Conservation (phyloP, 768 basidiomycete genomes). For the Amanita phalloides region DNA sequence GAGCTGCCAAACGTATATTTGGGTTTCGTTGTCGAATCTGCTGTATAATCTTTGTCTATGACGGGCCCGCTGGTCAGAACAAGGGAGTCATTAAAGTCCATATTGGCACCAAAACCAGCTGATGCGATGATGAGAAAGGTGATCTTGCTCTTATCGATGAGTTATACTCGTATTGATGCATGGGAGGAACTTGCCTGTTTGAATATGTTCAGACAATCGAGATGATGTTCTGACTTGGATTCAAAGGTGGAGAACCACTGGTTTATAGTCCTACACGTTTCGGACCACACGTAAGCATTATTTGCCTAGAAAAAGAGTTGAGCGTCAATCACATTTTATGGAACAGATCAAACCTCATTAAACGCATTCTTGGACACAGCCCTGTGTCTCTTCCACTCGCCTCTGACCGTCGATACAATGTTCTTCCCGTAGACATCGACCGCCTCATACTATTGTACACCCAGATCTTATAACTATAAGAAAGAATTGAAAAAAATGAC, state of each 20-base stretch:
- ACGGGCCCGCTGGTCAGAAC: constrained; percentile 23
- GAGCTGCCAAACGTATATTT: constrained; percentile 19
- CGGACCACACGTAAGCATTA: constrained; percentile 37
- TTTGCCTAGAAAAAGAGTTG: constrained; percentile 24
- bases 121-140: constrained; percentile 29
- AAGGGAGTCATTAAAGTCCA: constrained; percentile 5
- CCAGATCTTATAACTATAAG: background rate
- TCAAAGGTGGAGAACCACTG: constrained; percentile 34
- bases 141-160: background rate
- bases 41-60: constrained; percentile 12
- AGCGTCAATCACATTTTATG: constrained; percentile 5
- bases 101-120: constrained; percentile 26
- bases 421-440: constrained; percentile 37
- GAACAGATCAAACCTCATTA: constrained; percentile 26
- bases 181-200: background rate
- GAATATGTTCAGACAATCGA: background rate
- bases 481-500: constrained; percentile 2
- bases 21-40: constrained; percentile 19
- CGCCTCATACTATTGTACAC: constrained; percentile 21
- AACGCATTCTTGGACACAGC: constrained; percentile 36
- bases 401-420: constrained; percentile 28
- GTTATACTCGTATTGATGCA: background rate
- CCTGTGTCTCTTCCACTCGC: constrained; percentile 39
- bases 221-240: background rate
- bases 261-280: constrained; percentile 25